These are phyloP conservation scores for Jatropha podagrica DNA, from an alignment of 441 rosid species.

Conservation along the genomic window DNA sequence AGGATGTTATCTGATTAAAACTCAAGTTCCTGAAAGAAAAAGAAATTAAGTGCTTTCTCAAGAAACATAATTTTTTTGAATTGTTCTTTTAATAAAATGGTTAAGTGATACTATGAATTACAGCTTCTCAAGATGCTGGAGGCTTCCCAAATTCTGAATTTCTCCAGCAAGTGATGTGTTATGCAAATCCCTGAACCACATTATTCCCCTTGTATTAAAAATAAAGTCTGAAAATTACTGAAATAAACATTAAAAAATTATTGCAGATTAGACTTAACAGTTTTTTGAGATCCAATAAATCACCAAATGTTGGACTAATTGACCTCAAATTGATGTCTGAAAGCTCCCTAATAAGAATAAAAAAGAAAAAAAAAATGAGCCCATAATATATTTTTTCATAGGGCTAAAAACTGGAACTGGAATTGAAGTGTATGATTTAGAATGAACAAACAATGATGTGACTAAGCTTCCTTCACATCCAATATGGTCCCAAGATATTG, in stretches of 20 bases:
- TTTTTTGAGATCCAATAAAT: conserved; percentile 75
- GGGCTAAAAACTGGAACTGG: neutral
- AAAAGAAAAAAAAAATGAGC: neutral
- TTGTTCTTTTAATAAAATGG: neutral
- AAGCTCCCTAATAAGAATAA: conserved; percentile 51
- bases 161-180: conserved; percentile 82
- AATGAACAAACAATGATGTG: conserved; percentile 61
- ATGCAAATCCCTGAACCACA: conserved; percentile 72
- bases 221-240: conserved; percentile 3
- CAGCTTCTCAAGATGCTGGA: conserved; percentile 72
- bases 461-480: conserved; percentile 76
- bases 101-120: conserved; percentile 31
- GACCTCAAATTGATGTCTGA: conserved; percentile 72
- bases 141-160: conserved; percentile 72
- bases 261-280: conserved; percentile 47
- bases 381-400: neutral
- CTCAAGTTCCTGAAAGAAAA: conserved; percentile 72
- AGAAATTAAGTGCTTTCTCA: conserved; percentile 2
- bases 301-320: conserved; percentile 88
- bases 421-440: neutral
- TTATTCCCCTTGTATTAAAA: neutral
- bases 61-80: neutral
- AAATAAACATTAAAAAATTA: neutral
- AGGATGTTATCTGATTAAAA: conserved; percentile 71
- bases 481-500: conserved; percentile 64